Conservation (phyloP, 345 rosid genomes). For the Mangifera indica region DNA sequence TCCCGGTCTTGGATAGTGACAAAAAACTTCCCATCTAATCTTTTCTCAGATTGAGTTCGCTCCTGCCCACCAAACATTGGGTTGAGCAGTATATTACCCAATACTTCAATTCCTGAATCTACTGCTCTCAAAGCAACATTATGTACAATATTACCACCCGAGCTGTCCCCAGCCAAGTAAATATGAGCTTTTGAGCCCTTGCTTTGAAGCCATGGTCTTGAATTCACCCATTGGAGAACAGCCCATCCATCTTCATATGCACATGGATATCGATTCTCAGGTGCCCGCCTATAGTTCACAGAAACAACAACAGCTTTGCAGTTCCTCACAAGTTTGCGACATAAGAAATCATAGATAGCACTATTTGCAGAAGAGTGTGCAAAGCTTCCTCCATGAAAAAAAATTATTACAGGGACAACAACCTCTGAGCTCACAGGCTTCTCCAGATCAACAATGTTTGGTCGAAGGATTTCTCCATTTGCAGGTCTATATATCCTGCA, state of each 20-base stretch:
- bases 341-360: slow-evolving; percentile 71
- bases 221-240: slow-evolving; percentile 73
- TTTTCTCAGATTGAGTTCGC: slow-evolving; percentile 74
- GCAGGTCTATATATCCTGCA: slow-evolving; percentile 67
- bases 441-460: slow-evolving; percentile 52
- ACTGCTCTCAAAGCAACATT: slow-evolving; percentile 71
- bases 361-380: slow-evolving; percentile 87
- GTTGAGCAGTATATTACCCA: slow-evolving; percentile 74
- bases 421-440: slow-evolving; percentile 66
- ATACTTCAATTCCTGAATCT: slow-evolving; percentile 56
- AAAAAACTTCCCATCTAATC: slow-evolving; percentile 79
- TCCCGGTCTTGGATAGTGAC: slow-evolving; percentile 71
- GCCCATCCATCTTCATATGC: slow-evolving; percentile 93
- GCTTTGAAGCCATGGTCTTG: slow-evolving; percentile 76
- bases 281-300: slow-evolving; percentile 88
- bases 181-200: slow-evolving; percentile 72
- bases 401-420: slow-evolving; percentile 65
- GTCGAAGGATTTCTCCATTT: slow-evolving; percentile 40
- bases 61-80: slow-evolving; percentile 91
- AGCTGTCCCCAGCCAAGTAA: slow-evolving; percentile 88
- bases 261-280: slow-evolving; percentile 74
- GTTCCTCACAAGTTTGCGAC: slow-evolving; percentile 69
- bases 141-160: slow-evolving; percentile 88
- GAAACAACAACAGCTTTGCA: slow-evolving; percentile 82
- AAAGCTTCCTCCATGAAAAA: slow-evolving; percentile 96